A percentile compares a stretch with the other conserved stretches of the same genome.
Conservation (phyloP, 106 monocot genomes). For the Narthecium ossifragum region DNA sequence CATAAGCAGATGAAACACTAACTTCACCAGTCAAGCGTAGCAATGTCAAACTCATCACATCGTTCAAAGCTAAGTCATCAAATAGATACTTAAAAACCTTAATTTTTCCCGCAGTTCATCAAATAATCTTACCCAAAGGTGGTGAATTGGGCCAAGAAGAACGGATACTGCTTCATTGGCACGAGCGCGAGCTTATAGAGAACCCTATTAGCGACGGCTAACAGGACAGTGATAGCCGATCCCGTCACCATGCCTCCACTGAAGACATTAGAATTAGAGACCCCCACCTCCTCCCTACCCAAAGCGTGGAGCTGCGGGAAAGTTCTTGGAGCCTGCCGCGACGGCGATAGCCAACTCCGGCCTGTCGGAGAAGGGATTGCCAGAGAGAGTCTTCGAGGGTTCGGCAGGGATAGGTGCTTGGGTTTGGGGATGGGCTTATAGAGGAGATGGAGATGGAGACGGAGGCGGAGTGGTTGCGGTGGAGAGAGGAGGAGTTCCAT, state of each 20-base stretch:
- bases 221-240: conserved; percentile 40
- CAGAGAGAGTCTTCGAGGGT: background rate
- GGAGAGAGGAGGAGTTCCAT: background rate
- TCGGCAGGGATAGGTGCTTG: background rate
- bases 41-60: too few species aligned
- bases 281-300: conserved; percentile 7
- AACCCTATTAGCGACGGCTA: conserved; percentile 87
- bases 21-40: too few species aligned
- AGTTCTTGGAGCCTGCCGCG: too few species aligned
- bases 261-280: background rate
- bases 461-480: too few species aligned
- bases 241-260: conserved; percentile 37
- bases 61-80: too few species aligned
- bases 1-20: too few species aligned
- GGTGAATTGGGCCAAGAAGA: conserved; percentile 94
- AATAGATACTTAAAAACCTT: too few species aligned
- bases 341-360: background rate
- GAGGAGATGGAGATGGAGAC: too few species aligned
- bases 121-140: conserved; percentile 99
- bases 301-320: conserved; percentile 11
- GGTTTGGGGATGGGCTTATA: background rate
- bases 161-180: conserved; percentile 93
- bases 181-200: conserved; percentile 95
- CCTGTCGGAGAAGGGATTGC: background rate
- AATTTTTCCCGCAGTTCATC: too few species aligned